A percentile compares a stretch with the other conserved stretches of the same genome.
These are phyloP conservation scores for Lolium multiflorum DNA, from an alignment of 176 grass and related monocot genomes.

Conservation along the genomic window DNA sequence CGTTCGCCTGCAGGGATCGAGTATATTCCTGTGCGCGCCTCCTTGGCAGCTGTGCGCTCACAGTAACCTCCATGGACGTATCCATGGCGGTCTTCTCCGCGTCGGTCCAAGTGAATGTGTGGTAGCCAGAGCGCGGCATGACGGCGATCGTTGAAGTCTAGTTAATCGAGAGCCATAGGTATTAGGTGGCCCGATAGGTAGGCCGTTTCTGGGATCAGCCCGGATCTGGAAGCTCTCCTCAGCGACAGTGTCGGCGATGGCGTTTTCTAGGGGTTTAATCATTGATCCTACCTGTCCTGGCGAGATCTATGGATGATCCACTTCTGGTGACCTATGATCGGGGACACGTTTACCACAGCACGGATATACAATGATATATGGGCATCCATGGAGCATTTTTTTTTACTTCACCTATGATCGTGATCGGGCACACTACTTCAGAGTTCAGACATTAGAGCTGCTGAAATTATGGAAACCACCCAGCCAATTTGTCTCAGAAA, in stretches of 20 bases:
- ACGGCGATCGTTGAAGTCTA: background rate
- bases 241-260: background rate
- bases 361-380: background rate
- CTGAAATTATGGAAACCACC: background rate
- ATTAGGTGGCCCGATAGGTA: background rate
- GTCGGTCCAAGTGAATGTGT: background rate
- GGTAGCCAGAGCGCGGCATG: background rate
- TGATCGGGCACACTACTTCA: too few relatives aligned
- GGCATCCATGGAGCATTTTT: background rate
- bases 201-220: background rate
- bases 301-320: background rate
- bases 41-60: background rate
- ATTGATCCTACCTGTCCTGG: slow-evolving; percentile 26
- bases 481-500: background rate
- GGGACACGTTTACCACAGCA: background rate
- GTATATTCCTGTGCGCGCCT: background rate
- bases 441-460: background rate
- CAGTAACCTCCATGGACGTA: background rate
- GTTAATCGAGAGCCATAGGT: background rate
- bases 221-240: background rate
- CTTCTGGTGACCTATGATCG: background rate
- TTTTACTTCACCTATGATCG: background rate
- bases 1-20: background rate
- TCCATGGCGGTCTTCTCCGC: background rate
- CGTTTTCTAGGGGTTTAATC: background rate